phyloP scores from a whole-genome alignment of 2,329 filamentous ascomycete genomes.

The Phyllosticta capitalensis region DNA sequence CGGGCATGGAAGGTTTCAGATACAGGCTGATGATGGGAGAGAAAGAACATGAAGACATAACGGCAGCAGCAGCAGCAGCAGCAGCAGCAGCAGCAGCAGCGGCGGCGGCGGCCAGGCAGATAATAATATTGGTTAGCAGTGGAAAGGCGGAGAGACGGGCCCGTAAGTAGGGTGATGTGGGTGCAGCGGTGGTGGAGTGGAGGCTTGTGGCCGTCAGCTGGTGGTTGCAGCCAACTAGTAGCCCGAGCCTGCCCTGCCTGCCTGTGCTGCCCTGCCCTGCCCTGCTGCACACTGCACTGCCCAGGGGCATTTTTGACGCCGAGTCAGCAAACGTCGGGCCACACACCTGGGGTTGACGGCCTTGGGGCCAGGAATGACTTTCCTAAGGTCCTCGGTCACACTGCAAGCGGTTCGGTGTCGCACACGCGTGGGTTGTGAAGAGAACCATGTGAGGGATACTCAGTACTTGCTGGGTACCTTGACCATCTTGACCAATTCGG shows the following conservation, averaged over 20 bases:
- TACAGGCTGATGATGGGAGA: not conserved
- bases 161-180: not conserved
- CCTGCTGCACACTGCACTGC: too few relatives aligned
- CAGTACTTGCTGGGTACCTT: not conserved
- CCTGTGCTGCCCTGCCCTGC: too few relatives aligned
- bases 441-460: too few relatives aligned
- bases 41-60: not conserved
- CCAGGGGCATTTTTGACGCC: too few relatives aligned
- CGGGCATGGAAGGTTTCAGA: slow-evolving; percentile 8
- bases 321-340: not conserved
- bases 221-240: not conserved
- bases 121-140: not conserved
- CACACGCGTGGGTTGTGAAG: too few relatives aligned
- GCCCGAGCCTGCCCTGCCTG: too few relatives aligned
- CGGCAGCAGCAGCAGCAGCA: not conserved
- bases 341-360: too few relatives aligned
- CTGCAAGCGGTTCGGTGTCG: not conserved
- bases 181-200: not conserved
- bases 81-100: too few relatives aligned
- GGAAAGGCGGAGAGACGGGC: not conserved
- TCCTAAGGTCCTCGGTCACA: not conserved
- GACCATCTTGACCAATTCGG: not conserved
- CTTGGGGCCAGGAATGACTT: too few relatives aligned
- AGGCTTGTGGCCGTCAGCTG: not conserved
- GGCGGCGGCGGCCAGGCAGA: too few relatives aligned